Conservation (phyloP, 768 basidiomycete species). For the Pleurotus pulmonarius region DNA sequence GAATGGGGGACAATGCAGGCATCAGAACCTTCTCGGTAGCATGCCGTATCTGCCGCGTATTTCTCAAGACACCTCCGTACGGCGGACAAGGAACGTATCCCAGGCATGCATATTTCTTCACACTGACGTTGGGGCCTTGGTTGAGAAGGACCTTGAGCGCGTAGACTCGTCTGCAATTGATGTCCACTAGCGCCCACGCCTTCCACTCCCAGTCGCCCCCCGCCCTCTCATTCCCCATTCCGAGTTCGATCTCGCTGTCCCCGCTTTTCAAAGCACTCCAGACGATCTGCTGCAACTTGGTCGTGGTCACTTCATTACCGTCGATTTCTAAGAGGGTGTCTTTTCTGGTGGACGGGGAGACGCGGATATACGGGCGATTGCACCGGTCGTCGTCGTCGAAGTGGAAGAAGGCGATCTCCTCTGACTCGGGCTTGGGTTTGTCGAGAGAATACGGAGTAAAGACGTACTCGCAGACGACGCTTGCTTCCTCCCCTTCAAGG, state of each 20-base stretch:
- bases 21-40: slow-evolving; percentile 28
- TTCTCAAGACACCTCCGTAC: slow-evolving; percentile 27
- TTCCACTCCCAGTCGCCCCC: slow-evolving; percentile 32
- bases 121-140: slow-evolving; percentile 21
- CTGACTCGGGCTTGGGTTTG: slow-evolving; percentile 15
- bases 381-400: slow-evolving; percentile 27
- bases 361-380: slow-evolving; percentile 21
- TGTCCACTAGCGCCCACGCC: slow-evolving; percentile 34
- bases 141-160: slow-evolving; percentile 35
- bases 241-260: slow-evolving; percentile 32
- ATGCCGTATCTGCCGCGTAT: slow-evolving; percentile 27
- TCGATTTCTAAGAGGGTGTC: slow-evolving; percentile 20
- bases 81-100: slow-evolving; percentile 33
- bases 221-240: slow-evolving; percentile 23
- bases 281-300: slow-evolving; percentile 26
- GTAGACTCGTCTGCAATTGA: slow-evolving; percentile 34
- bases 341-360: slow-evolving; percentile 14
- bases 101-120: slow-evolving; percentile 26
- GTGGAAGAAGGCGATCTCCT: slow-evolving; percentile 30
- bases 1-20: slow-evolving; percentile 21
- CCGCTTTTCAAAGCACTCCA: slow-evolving; percentile 33
- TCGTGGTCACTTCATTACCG: slow-evolving; percentile 19
- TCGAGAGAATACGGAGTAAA: slow-evolving; percentile 25
- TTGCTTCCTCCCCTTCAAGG: slow-evolving; percentile 35
- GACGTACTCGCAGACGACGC: slow-evolving; percentile 34